Evolutionary conservation across 371 early-diverging fungal species (phyloP).

Genomic region (Mucor circinelloides): DNA sequence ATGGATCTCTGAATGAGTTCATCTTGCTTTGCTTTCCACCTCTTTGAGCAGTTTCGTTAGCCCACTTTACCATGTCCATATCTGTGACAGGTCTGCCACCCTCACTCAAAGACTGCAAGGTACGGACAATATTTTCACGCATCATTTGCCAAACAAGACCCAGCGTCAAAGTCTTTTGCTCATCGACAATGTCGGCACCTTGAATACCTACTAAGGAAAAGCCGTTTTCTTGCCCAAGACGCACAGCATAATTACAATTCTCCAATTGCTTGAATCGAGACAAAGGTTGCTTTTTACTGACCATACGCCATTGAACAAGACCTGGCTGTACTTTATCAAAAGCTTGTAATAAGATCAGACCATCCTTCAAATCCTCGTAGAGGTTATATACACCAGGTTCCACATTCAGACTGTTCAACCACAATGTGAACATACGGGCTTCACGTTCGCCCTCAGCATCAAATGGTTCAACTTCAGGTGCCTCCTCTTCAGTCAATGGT

Average conservation of each 20-base stretch:
- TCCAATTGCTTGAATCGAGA: slow-evolving; percentile 93
- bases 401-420: slow-evolving; percentile 91
- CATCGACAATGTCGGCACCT: slow-evolving; percentile 90
- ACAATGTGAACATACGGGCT: slow-evolving; percentile 62
- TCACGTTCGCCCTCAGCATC: slow-evolving; percentile 87
- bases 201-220: slow-evolving; percentile 92
- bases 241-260: slow-evolving; percentile 90
- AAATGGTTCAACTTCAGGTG: slow-evolving; percentile 83
- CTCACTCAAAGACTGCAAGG: slow-evolving; percentile 77
- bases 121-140: slow-evolving; percentile 91
- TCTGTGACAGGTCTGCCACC: slow-evolving; percentile 83
- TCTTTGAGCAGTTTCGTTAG: slow-evolving; percentile 74
- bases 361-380: slow-evolving; percentile 79
- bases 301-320: slow-evolving; percentile 84
- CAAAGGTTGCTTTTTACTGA: slow-evolving; percentile 66
- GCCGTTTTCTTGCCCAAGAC: slow-evolving; percentile 76
- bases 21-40: slow-evolving; percentile 68
- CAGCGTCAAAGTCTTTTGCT: slow-evolving; percentile 80
- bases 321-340: slow-evolving; percentile 89
- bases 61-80: slow-evolving; percentile 88
- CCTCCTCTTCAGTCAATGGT: slow-evolving; percentile 80
- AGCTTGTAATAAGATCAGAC: slow-evolving; percentile 80
- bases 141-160: slow-evolving; percentile 93
- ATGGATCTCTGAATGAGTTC: slow-evolving; percentile 78
- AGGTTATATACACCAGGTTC: slow-evolving; percentile 91